Evolutionary conservation across 352 stramenopile genomes (phyloP).

Genomic region (Thalassiosira sp.): DNA sequence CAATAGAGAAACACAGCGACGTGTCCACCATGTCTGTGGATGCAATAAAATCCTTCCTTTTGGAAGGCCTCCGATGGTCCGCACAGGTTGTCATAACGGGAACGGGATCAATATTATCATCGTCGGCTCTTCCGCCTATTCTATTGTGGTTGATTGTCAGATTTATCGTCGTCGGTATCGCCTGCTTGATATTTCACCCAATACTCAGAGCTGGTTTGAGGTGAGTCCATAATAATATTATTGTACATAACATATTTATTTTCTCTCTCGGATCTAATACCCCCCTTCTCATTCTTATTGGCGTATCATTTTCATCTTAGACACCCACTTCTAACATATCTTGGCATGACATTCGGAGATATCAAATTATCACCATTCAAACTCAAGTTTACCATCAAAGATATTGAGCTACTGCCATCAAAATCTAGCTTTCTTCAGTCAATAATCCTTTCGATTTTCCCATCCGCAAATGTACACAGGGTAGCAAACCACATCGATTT

Average conservation of each 20-base stretch:
- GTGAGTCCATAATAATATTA: conserved; percentile 8
- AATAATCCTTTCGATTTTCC: conserved; percentile 38
- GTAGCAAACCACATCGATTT: conserved; percentile 21
- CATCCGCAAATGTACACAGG: conserved; percentile 32
- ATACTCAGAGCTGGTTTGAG: conserved; percentile 23
- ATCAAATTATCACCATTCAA: conserved; percentile 18
- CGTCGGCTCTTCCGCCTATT: background rate
- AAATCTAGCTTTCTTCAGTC: conserved; percentile 13
- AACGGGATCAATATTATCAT: background rate
- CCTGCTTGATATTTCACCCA: conserved; percentile 20
- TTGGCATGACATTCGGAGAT: conserved; percentile 40
- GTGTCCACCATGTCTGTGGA: background rate
- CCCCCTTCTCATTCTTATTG: background rate
- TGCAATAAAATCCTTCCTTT: conserved; percentile 4
- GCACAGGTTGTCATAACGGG: background rate
- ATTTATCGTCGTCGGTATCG: background rate
- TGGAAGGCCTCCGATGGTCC: background rate
- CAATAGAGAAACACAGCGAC: too few species aligned
- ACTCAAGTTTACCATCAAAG: conserved; percentile 29
- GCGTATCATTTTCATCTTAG: background rate
- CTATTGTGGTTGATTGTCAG: conserved; percentile 1
- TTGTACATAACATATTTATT: background rate
- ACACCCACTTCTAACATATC: conserved; percentile 12
- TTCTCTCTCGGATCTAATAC: background rate
- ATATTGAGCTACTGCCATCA: conserved; percentile 33